Base-by-base conservation (phyloP, 2,329 filamentous ascomycete species). In the Biscogniauxia mediterranea region DNA sequence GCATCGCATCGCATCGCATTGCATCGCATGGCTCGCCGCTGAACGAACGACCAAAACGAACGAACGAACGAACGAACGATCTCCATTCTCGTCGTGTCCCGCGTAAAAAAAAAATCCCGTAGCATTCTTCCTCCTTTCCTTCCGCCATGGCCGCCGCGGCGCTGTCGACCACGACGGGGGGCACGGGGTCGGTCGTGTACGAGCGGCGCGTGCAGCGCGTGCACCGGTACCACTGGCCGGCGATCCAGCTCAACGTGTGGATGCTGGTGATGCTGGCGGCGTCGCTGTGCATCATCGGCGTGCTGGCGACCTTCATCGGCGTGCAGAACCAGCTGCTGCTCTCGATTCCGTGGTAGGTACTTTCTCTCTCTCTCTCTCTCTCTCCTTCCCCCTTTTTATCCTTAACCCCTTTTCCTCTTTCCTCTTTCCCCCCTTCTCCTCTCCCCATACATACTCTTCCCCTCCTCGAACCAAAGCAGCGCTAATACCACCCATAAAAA, bases 161-260 rank as follows among this genome's bases (percentile, higher is more conserved):
- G 15, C 15, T 46, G 26, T 70, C 76, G 54, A 68, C 74, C 23
- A 78, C 74, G 62, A 73, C 70, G 58, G 75, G 38, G 13, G 38
- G 76, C 51, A 75, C 69, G 25, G 69, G 72, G 63, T 82, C 81
- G 38, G 68, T 77, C 70, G 74, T 78, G 60, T 79, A 80, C 72
- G 75, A 78, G 61, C 78, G 78, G 52, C 77, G 77, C 59, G 67
- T 78, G 49, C 70, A 77, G 62, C 79, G 79, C 65, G 73, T 86
- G 3, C 83, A 84, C 70, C 82, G 82, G 51, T 90, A 89, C 79
- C 85, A 86, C 76, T 90, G 87, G 87, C 87, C 87, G 19, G 84
- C 85, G n/a, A 74, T 85, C 58, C 84, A 88, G 74, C 80, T 90
- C 61, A 89, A 89, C 70, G 75, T 89, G 56, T 89, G 87, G 85